Base-by-base conservation (phyloP, 2,329 filamentous ascomycete genomes). In the Fusarium phyllophilum region DNA sequence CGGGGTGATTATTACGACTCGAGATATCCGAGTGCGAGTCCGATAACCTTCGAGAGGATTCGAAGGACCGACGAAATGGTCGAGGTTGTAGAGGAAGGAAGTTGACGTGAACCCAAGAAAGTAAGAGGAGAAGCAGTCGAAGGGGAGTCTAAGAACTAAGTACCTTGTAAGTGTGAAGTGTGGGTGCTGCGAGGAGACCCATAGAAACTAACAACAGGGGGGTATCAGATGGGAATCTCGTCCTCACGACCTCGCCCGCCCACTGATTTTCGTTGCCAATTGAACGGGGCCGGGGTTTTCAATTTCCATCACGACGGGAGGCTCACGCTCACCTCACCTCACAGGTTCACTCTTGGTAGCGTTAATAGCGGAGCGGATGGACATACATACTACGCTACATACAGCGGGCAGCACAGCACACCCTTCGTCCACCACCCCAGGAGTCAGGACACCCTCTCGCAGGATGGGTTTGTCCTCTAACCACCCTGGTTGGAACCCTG, bases 401-500 rank as follows among this genome's bases (percentile, higher is more conserved):
- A 34, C 62, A 68, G 62, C 52, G 46, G 48, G 48, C 63, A 58
- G 39, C 54, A 59, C 33, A 59, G 42, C 33, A 51, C 56, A 59
- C 57, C 55, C 68, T 73, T 66, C 66, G 52, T 73, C 24, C 56
- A 51, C 55, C 55, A 58, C 42, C 56, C 56, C 42, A 59, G 42
- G 42, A 59, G 56, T 31, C 56, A 59, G 56, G 62, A 70, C 75
- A 72, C 75, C 64, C 63, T 74, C 51, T 64, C 57, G 54, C 56
- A 72, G 62, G 57, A 63, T 65, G 64, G 33, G 26, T 38, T 59
- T 51, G 56, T 51, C 68, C 63, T 70, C 66, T 70, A 72, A 66
- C 29, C 44, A 72, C 60, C 63, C 74, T 75, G 70, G 76, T 72
- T 75, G 70, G 73, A 76, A 75, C 76, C 75, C 78, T 68, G 77